Evolutionary conservation across 2,329 filamentous ascomycete species (phyloP), one percentile per base, ranked within the genome.

Genomic region (Microdochium bolleyi): DNA sequence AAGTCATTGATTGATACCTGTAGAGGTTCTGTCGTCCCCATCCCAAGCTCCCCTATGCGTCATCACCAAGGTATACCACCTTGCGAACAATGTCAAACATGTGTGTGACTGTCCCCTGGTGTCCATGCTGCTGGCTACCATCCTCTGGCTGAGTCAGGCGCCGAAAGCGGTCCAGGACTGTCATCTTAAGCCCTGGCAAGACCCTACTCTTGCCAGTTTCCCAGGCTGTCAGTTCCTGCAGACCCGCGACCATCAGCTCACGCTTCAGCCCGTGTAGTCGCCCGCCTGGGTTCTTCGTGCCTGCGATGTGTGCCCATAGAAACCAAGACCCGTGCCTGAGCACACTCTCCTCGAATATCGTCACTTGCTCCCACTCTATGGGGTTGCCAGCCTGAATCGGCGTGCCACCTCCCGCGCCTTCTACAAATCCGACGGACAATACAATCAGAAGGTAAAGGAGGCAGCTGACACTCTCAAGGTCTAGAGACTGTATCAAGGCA

Each of bases 251-350:
- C 9, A 54, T 27, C 38, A 65, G 58, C 3, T 51, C 21, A 13
- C 27, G 1, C 1, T 53, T 30, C 52, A 64, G 54, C 13, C 48
- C 19, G 3, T 21, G 9, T 50, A 58, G 32, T 19, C 16, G 44
- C 16, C 30, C 24, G 24, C 30, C 48, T 9, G 24, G 53, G 7
- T 24, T 10, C 1, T 2, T 7, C 9, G 27, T 24, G 2, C 56
- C 53, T 3, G 24, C 19, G 4, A 59, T 46, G 30, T 59, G 51
- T 8, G 54, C 52, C 61, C 60, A 61, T 2, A 62, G 24, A 24
- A 62, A 64, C 63, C 63, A 66, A 2, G 62, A 58, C 11, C 64
- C 64, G 49, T 66, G 62, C 0, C 64, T 59, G 8, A 66, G 51
- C 9, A 62, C 38, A 21, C 55, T 61, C 51, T 66, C 64, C 48